These are phyloP conservation scores for Pezicula radicicola DNA, from an alignment of 2,329 filamentous ascomycete genomes.

Conservation along the genomic window DNA sequence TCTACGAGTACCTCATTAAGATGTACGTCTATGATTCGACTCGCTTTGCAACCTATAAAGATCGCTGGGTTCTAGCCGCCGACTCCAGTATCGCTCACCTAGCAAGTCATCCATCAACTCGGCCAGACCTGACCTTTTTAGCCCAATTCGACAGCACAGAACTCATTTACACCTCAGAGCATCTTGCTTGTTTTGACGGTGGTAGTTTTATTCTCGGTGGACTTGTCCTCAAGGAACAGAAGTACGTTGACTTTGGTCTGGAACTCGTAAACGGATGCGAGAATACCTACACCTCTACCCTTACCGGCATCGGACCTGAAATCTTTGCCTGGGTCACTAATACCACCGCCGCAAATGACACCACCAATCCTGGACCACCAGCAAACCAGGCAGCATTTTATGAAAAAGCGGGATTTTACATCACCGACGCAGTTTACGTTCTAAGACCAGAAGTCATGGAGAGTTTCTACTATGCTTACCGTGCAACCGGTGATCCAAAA, in stretches of 20 bases:
- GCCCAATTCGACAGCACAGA: conserved; percentile 50
- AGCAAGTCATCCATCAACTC: conserved; percentile 61
- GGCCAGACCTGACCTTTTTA: conserved; percentile 71
- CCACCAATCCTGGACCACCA: conserved; percentile 39
- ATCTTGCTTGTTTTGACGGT: conserved; percentile 75
- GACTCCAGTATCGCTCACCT: conserved; percentile 74
- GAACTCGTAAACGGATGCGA: conserved; percentile 69
- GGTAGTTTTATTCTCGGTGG: conserved; percentile 85
- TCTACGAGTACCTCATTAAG: conserved; percentile 89
- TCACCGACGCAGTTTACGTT: conserved; percentile 57
- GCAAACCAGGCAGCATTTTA: conserved; percentile 56
- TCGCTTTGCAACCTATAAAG: conserved; percentile 62
- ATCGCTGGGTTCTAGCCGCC: conserved; percentile 72
- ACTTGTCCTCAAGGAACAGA: conserved; percentile 59
- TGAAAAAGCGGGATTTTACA: conserved; percentile 67
- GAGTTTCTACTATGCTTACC: conserved; percentile 83
- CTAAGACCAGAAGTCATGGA: conserved; percentile 81
- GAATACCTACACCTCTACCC: conserved; percentile 66
- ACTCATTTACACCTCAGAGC: conserved; percentile 43
- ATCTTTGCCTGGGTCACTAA: conserved; percentile 59
- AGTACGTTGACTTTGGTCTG: conserved; percentile 74
- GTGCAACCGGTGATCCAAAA: conserved; percentile 68
- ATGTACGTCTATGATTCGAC: conserved; percentile 78
- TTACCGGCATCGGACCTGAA: conserved; percentile 76
- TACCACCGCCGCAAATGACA: conserved; percentile 30